These are phyloP conservation scores for Globisporangium lucens DNA, from an alignment of 352 stramenopile genomes.

Conservation along the genomic window DNA sequence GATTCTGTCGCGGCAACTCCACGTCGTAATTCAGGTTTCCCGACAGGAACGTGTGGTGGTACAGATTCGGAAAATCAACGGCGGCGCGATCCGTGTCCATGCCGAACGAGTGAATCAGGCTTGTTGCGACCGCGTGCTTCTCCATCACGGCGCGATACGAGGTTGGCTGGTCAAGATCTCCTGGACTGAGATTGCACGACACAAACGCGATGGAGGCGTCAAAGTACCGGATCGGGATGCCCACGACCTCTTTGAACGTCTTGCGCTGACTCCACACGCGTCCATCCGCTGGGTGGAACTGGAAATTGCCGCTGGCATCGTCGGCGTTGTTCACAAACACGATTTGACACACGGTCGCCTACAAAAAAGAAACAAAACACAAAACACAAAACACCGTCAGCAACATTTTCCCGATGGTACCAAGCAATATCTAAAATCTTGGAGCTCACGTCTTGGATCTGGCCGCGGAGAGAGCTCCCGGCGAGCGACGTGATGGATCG, in stretches of 20 bases:
- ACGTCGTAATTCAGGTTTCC: constrained; percentile 83
- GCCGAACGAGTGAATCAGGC: constrained; percentile 74
- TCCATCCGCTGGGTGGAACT: constrained; percentile 61
- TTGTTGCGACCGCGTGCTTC: constrained; percentile 58
- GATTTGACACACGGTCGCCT: constrained; percentile 78
- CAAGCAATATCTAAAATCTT: too few species aligned
- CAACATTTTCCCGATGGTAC: neutral
- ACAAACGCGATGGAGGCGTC: constrained; percentile 84
- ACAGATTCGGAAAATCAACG: constrained; percentile 82
- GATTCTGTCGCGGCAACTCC: constrained; percentile 33
- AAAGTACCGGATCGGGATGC: constrained; percentile 80
- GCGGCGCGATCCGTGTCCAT: constrained; percentile 73
- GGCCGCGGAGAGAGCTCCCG: constrained; percentile 48
- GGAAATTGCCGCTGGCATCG: constrained; percentile 75
- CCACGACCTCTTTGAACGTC: constrained; percentile 73
- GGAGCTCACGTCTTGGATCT: constrained; percentile 61
- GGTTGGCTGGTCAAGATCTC: constrained; percentile 15
- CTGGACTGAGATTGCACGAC: constrained; percentile 60
- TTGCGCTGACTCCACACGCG: constrained; percentile 75
- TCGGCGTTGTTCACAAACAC: constrained; percentile 86
- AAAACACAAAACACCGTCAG: neutral
- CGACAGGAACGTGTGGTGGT: constrained; percentile 80
- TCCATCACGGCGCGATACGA: constrained; percentile 28
- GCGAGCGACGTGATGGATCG: constrained; percentile 78
- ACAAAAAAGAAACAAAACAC: constrained; percentile 1